Conservation (phyloP, 202 grass and related monocot species). For the Bolboschoenoplectus hybrid region DNA sequence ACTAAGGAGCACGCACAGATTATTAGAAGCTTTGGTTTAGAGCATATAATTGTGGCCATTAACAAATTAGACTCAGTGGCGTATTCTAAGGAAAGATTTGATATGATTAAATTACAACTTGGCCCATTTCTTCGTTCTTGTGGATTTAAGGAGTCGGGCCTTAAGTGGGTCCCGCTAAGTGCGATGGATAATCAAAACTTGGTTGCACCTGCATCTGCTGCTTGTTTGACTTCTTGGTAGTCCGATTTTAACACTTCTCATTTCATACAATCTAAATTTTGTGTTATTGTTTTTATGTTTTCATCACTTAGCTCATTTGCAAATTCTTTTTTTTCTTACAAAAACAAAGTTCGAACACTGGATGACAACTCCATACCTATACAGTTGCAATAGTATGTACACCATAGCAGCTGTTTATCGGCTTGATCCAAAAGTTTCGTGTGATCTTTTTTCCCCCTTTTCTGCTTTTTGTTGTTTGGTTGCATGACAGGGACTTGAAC, state of each 20-base stretch:
- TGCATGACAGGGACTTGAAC: conserved; percentile 15
- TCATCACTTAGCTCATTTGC: neutral
- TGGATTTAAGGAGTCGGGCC: conserved; percentile 71
- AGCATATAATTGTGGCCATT: conserved; percentile 78
- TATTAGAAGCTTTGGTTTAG: conserved; percentile 87
- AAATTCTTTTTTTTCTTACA: neutral
- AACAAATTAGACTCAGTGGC: conserved; percentile 88
- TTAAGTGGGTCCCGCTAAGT: conserved; percentile 79
- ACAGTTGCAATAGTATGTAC: neutral
- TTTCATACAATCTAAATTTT: conserved; percentile 18
- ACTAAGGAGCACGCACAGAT: conserved; percentile 90
- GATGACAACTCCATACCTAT: neutral
- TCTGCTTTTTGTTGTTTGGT: conserved; percentile 18
- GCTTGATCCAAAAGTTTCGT: neutral
- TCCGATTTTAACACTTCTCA: conserved; percentile 18
- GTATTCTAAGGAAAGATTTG: conserved; percentile 66
- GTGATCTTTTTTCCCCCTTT: neutral
- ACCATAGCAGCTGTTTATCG: neutral
- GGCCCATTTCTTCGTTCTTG: conserved; percentile 74
- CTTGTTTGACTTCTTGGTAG: conserved; percentile 81
- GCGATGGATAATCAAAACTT: conserved; percentile 87
- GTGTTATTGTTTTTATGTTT: neutral
- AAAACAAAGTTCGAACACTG: neutral
- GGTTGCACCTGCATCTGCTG: conserved; percentile 53
- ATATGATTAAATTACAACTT: conserved; percentile 63